Evolutionary conservation across 192 early-diverging fungal species (phyloP), one percentile per base, ranked within the genome.

Genomic region (Rhizoclosmatium globosum): DNA sequence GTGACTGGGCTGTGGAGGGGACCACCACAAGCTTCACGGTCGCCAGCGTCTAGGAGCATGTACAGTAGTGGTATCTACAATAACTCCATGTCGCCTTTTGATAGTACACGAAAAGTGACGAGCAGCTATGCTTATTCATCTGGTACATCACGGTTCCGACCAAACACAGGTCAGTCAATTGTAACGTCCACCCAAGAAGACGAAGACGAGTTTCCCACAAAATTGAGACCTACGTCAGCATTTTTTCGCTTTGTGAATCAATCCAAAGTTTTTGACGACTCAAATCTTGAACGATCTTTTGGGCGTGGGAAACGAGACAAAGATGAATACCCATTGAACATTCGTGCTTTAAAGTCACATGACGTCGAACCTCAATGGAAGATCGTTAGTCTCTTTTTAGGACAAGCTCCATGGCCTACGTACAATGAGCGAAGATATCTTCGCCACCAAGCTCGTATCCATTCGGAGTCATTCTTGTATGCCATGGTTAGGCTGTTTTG

Each of bases 371-470:
- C 72, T 7, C 72, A 74, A 43, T 74, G 58, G 58, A 6, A 39
- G 41, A 41, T 74, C 7, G 59, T 62, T 15, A 62, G 58, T 19
- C 15, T 78, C 4, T 78, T 78, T 61, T 45, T 78, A 53, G 77
- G 77, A 6, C 67, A 78, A 61, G 23, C 65, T 9, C 77, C 77
- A 3, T 78, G 77, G 77, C 77, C 77, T 7, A 66, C 65, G 4
- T 78, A 66, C 57, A 68, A 68, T 31, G 77, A 78, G 43, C 3
- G 65, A 41, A 43, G 77, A 43, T 78, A 78, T 56, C 57, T 78
- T 6, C 46, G 57, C 9, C 41, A 60, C 43, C 77, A 78, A 45
- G 77, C 77, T 7, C 47, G 68, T 4, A 23, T 6, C 15, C 7
- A 78, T 53, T 61, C 58, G 3, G 9, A 7, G 2, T 4, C 21